Percentiles rank a stretch among this genome's conserved stretches.
Conservation (phyloP, 495 filamentous ascomycete species). For the Penicillium daleae region DNA sequence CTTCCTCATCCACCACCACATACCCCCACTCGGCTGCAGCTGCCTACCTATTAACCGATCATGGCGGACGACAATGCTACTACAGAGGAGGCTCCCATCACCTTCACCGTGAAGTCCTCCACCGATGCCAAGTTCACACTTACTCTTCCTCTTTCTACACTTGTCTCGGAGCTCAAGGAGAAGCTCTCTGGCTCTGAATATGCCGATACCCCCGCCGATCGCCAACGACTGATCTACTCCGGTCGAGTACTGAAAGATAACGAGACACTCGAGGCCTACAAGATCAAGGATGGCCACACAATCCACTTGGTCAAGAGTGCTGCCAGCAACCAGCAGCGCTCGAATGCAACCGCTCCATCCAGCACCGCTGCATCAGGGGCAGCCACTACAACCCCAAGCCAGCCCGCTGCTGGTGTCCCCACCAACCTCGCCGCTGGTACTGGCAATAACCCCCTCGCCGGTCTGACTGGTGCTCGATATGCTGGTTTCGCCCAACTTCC, state of each 20-base stretch:
- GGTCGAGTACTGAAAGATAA: conserved; percentile 94
- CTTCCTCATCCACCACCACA: neutral
- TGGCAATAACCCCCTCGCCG: conserved; percentile 87
- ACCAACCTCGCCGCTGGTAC: conserved; percentile 91
- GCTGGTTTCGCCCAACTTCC: conserved; percentile 91
- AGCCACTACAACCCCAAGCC: conserved; percentile 49
- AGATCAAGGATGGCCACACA: conserved; percentile 94
- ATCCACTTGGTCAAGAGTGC: conserved; percentile 96
- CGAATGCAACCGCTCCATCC: conserved; percentile 58
- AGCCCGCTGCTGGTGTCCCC: conserved; percentile 67
- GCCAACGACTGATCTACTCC: conserved; percentile 95
- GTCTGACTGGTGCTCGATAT: conserved; percentile 90
- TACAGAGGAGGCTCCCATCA: conserved; percentile 64
- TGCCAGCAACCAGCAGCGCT: conserved; percentile 75
- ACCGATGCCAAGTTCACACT: conserved; percentile 82
- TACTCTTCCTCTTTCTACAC: conserved; percentile 75
- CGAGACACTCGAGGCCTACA: conserved; percentile 82
- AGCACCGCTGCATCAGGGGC: conserved; percentile 51
- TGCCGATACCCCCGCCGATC: conserved; percentile 80
- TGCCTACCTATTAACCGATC: conserved; percentile 25
- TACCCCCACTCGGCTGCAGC: conserved; percentile 21
- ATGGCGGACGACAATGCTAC: conserved; percentile 54
- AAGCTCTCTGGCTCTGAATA: conserved; percentile 80
- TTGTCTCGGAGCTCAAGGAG: conserved; percentile 83
- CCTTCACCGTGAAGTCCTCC: conserved; percentile 92